Evolutionary conservation across 371 early-diverging fungal genomes (phyloP).

Genomic region (Mortierella sp.): DNA sequence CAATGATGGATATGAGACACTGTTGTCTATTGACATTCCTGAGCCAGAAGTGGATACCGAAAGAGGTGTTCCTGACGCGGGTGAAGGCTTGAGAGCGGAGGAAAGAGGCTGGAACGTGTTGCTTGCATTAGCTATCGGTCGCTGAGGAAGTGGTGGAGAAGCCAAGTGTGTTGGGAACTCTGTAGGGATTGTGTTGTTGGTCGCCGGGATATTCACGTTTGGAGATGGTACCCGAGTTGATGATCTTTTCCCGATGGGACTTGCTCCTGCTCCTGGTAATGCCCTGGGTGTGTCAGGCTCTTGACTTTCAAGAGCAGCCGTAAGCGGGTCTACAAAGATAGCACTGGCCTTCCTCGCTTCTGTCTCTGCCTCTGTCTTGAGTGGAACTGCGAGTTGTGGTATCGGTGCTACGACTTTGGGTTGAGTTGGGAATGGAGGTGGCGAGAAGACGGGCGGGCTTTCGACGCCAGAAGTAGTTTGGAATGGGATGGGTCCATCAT

Average conservation of each 20-base stretch:
- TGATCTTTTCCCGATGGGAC: background rate
- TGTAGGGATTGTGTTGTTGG: slow-evolving; percentile 36
- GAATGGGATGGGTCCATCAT: slow-evolving; percentile 53
- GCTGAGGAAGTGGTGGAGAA: slow-evolving; percentile 41
- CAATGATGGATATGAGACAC: background rate
- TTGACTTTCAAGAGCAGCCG: slow-evolving; percentile 9
- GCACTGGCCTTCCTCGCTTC: background rate
- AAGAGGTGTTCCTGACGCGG: slow-evolving; percentile 14
- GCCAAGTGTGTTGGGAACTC: slow-evolving; percentile 49
- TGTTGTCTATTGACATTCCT: slow-evolving; percentile 1
- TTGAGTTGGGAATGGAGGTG: slow-evolving; percentile 18
- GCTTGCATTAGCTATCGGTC: slow-evolving; percentile 22
- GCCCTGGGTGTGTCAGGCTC: background rate
- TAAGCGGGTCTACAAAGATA: slow-evolving; percentile 30
- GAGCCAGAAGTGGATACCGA: slow-evolving; percentile 3
- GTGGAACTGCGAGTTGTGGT: background rate
- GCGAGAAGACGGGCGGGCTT: slow-evolving; percentile 27
- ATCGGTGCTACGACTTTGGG: background rate
- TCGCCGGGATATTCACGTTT: slow-evolving; percentile 16
- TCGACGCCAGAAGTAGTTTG: slow-evolving; percentile 11
- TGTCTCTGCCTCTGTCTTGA: background rate
- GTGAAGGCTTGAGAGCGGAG: slow-evolving; percentile 19
- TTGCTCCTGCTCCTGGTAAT: background rate
- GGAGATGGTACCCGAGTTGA: slow-evolving; percentile 11
- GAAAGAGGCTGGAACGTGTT: slow-evolving; percentile 37